Conservation (phyloP, 306 rosid species). For the Senna siamea region DNA sequence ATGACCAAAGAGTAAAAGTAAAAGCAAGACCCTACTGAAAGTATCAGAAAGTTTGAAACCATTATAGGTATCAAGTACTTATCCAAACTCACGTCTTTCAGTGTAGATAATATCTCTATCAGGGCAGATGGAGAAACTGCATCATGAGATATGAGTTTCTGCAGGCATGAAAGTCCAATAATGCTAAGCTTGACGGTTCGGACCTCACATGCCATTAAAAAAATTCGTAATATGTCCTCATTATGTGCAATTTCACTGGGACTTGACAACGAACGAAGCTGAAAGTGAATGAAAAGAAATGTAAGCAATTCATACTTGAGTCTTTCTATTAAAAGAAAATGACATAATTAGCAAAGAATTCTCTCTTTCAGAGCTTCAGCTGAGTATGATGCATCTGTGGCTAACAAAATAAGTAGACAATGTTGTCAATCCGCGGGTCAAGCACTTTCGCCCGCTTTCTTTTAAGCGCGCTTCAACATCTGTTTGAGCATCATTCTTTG, state of each 20-base stretch:
- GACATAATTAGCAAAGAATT: constrained; percentile 2
- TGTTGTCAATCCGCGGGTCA: background rate
- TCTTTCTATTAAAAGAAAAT: background rate
- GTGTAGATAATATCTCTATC: constrained; percentile 77
- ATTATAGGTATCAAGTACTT: constrained; percentile 1
- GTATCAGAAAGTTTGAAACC: constrained; percentile 6
- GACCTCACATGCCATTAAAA: constrained; percentile 92
- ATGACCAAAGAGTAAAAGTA: constrained; percentile 27
- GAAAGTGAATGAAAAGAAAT: constrained; percentile 50
- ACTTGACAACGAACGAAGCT: constrained; percentile 87
- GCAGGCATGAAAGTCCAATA: constrained; percentile 92
- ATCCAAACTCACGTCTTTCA: constrained; percentile 78
- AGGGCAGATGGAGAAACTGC: constrained; percentile 82
- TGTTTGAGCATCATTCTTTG: constrained; percentile 32
- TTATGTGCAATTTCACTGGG: constrained; percentile 89
- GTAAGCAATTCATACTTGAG: constrained; percentile 22
- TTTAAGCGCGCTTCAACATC: background rate
- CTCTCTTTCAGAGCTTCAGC: constrained; percentile 5
- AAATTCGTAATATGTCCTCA: constrained; percentile 86
- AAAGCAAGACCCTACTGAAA: constrained; percentile 20
- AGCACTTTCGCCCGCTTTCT: background rate
- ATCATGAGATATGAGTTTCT: constrained; percentile 90
- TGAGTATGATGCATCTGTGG: constrained; percentile 3
- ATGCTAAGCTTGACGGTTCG: constrained; percentile 84
- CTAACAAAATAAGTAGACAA: constrained; percentile 24